Evolutionary conservation across 2,329 filamentous ascomycete genomes (phyloP).

Genomic region (Claviceps pazoutovae): DNA sequence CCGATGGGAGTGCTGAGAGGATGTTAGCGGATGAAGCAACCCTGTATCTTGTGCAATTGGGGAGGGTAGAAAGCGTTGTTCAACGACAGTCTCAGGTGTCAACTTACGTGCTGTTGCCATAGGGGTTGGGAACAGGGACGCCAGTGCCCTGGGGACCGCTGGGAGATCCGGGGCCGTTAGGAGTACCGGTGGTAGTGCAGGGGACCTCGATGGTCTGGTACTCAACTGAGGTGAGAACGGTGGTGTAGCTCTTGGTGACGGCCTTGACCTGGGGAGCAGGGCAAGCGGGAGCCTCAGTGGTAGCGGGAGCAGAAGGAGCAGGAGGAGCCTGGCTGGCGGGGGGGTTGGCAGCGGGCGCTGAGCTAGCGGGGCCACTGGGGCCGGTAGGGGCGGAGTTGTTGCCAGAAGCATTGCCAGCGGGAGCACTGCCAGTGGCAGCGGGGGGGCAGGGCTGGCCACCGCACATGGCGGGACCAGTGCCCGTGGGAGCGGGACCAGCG

Average conservation of each 20-base stretch:
- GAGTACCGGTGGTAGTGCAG: constrained; percentile 24
- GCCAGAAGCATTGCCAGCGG: neutral
- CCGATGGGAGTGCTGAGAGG: constrained; percentile 12
- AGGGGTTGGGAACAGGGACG: constrained; percentile 27
- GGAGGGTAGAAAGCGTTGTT: rapidly evolving
- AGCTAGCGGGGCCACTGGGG: neutral
- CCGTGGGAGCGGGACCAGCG: neutral
- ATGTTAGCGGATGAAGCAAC: neutral
- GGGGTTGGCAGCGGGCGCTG: too few relatives aligned
- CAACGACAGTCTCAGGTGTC: neutral
- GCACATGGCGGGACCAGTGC: neutral
- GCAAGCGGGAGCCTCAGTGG: constrained; percentile 11
- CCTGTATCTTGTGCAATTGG: neutral
- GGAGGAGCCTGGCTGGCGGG: too few relatives aligned
- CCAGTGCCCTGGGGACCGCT: constrained; percentile 17
- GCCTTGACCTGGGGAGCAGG: constrained; percentile 31
- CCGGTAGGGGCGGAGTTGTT: constrained; percentile 9
- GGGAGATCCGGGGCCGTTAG: too few relatives aligned
- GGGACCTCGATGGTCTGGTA: constrained; percentile 33
- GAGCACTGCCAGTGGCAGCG: neutral
- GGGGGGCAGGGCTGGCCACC: too few relatives aligned
- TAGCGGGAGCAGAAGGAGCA: neutral
- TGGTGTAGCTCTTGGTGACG: constrained; percentile 43
- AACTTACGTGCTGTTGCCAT: constrained; percentile 18
- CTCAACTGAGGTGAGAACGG: constrained; percentile 40